Evolutionary conservation across 352 stramenopile species (phyloP).

Genomic region (Globisporangium alternatum): DNA sequence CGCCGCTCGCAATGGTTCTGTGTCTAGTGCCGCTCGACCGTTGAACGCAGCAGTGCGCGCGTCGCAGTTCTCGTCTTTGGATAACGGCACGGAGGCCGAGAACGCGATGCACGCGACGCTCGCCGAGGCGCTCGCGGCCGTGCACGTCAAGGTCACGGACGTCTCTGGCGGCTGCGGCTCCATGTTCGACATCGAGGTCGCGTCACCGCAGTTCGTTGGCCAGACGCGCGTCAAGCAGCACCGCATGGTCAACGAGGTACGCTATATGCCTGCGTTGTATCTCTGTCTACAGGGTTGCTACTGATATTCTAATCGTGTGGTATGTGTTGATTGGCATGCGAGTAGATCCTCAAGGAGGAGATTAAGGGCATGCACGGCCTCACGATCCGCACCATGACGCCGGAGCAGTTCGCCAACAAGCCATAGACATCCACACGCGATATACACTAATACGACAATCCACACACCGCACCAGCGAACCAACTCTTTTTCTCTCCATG

Average conservation of each 20-base stretch:
- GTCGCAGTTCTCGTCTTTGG: slow-evolving; percentile 18
- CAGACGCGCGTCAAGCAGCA: slow-evolving; percentile 87
- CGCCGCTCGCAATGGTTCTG: not conserved
- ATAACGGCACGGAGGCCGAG: slow-evolving; percentile 47
- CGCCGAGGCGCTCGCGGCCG: slow-evolving; percentile 50
- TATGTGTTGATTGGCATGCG: not conserved
- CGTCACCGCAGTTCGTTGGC: slow-evolving; percentile 70
- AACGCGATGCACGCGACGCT: slow-evolving; percentile 69
- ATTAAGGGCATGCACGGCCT: slow-evolving; percentile 87
- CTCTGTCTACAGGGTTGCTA: not conserved
- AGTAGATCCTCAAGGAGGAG: slow-evolving; percentile 75
- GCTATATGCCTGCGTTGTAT: slow-evolving; percentile 1
- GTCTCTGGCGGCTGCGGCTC: slow-evolving; percentile 87
- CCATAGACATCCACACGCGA: slow-evolving; percentile 23
- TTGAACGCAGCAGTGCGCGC: not conserved
- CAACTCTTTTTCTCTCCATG: not conserved
- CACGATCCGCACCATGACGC: slow-evolving; percentile 79
- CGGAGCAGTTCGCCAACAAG: slow-evolving; percentile 69
- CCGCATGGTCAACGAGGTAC: slow-evolving; percentile 83
- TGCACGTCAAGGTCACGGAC: slow-evolving; percentile 83
- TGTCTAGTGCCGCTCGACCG: not conserved
- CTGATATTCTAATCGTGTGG: not conserved
- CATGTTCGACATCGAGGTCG: slow-evolving; percentile 88
- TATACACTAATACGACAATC: slow-evolving; percentile 4
- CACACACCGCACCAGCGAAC: not conserved